Evolutionary conservation across 2,329 filamentous ascomycete genomes (phyloP).

Genomic region (Pseudogymnoascus sp.): DNA sequence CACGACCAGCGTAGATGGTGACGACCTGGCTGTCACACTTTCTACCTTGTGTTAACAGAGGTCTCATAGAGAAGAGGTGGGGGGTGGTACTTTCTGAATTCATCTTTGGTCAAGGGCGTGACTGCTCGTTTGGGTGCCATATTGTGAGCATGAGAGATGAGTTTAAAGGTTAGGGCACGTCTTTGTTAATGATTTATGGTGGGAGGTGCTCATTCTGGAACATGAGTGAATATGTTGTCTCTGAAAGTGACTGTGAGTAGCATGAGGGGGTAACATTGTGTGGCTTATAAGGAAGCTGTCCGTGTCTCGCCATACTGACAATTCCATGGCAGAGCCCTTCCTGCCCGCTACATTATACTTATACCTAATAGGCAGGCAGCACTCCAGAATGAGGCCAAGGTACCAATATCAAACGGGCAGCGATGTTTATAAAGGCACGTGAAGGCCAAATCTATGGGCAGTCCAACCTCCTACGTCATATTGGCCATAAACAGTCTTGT

Average conservation of each 20-base stretch:
- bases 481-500: not conserved
- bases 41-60: not conserved
- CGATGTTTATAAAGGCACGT: not conserved
- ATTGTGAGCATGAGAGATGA: not conserved
- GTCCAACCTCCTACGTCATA: not conserved
- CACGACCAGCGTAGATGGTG: not conserved
- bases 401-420: not conserved
- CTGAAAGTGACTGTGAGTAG: not conserved
- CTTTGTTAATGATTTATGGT: not conserved
- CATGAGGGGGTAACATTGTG: not conserved
- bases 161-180: not conserved
- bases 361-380: not conserved
- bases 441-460: not conserved
- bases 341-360: not conserved
- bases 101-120: not conserved
- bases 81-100: not conserved
- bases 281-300: not conserved
- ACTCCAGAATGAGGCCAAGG: not conserved
- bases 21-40: not conserved
- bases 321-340: not conserved
- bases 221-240: not conserved
- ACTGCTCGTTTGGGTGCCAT: not conserved
- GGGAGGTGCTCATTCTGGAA: not conserved
- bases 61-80: not conserved
- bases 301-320: not conserved